Evolutionary conservation across 2,329 filamentous ascomycete species (phyloP).

Genomic region (Fusarium nisikadoi): DNA sequence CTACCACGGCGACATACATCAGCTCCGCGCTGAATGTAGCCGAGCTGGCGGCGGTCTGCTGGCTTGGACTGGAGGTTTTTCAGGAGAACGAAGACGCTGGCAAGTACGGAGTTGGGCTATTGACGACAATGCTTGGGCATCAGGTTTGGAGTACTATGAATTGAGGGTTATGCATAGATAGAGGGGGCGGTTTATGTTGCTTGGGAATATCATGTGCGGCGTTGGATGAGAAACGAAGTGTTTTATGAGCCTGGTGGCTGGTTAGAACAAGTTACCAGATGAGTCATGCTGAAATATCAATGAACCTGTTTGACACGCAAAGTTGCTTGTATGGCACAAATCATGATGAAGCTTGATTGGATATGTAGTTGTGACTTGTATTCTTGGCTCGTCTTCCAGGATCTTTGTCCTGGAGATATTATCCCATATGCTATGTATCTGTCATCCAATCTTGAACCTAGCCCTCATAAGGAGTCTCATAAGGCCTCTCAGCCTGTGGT

Average conservation of each 20-base stretch:
- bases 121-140: conserved; percentile 49
- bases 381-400: not conserved
- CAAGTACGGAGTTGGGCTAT: conserved; percentile 44
- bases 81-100: conserved; percentile 37
- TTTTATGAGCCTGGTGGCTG: conserved; percentile 8
- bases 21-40: conserved; percentile 46
- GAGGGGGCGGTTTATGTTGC: not conserved
- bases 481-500: conserved; percentile 82
- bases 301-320: not conserved
- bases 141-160: conserved; percentile 41
- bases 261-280: not conserved
- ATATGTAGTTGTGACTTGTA: not conserved
- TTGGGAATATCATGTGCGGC: conserved; percentile 20
- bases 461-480: conserved; percentile 68
- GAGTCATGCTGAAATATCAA: not conserved
- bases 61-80: conserved; percentile 49
- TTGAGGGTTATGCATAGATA: conserved; percentile 20
- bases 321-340: too few species aligned
- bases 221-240: conserved; percentile 16
- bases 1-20: conserved; percentile 35
- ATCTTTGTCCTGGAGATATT: not conserved
- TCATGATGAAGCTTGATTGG: too few species aligned
- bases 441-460: not conserved
- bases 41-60: conserved; percentile 49
- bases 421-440: not conserved